Evolutionary conservation across 2,329 filamentous ascomycete species (phyloP).

Genomic region (Fusarium hostae): DNA sequence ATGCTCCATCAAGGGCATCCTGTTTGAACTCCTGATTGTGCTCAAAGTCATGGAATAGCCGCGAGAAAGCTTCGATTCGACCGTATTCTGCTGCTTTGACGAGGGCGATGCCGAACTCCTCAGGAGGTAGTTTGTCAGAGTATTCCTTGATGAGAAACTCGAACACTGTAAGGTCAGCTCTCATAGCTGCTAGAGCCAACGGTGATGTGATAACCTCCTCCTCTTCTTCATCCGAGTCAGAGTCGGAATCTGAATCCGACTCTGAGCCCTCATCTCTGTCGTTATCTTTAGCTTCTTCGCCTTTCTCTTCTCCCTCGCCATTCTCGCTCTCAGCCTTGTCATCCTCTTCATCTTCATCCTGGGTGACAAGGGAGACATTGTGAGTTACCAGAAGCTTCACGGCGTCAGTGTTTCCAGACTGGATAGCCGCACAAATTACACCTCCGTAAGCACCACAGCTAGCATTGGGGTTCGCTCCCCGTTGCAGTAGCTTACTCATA

Average conservation of each 20-base stretch:
- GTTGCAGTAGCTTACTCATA: conserved; percentile 53
- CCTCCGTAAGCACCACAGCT: conserved; percentile 42
- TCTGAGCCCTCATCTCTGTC: not conserved
- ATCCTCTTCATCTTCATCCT: conserved; percentile 30
- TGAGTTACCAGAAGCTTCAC: conserved; percentile 54
- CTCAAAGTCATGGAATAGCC: conserved; percentile 49
- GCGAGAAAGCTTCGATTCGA: conserved; percentile 54
- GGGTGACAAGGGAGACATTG: conserved; percentile 50
- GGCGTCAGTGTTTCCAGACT: conserved; percentile 54
- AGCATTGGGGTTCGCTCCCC: conserved; percentile 53
- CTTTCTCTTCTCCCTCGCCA: conserved; percentile 18
- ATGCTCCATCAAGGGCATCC: conserved; percentile 48
- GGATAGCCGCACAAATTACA: conserved; percentile 55
- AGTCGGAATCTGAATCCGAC: not conserved
- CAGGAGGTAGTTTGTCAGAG: conserved; percentile 50
- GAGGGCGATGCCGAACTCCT: conserved; percentile 54
- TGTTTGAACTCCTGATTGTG: conserved; percentile 49
- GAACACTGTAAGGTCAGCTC: conserved; percentile 55
- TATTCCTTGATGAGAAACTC: conserved; percentile 55
- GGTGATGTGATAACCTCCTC: conserved; percentile 45
- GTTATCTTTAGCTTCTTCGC: not conserved
- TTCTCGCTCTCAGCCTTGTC: not conserved
- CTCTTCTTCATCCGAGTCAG: not conserved
- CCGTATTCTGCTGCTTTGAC: conserved; percentile 53
- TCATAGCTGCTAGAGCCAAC: conserved; percentile 51